Base-by-base conservation (phyloP, 495 filamentous ascomycete species). In the Cercophora samala region DNA sequence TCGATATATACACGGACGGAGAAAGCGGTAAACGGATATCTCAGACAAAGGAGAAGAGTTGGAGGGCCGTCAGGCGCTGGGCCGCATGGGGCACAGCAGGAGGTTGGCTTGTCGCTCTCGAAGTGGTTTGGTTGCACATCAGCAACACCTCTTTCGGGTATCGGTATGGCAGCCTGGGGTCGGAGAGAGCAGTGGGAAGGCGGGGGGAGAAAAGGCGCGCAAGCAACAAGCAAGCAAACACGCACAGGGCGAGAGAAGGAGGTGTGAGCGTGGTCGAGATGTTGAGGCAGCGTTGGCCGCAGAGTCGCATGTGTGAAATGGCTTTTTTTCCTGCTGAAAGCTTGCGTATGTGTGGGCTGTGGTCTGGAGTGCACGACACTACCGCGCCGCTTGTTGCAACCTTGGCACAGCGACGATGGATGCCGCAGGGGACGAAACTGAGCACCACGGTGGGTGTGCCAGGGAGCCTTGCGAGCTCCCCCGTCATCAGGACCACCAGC, bases 51-150 rank as follows among this genome's bases (percentile, higher is more conserved):
- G 63, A 70, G 64, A 67, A 64, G 62, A 65, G 60, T 64, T 52
- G 67, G 24, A 62, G 51, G 23, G 21, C 11, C 23, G 51, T 73
- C 66, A 72, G 42, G 65, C 58, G 59, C 69, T 69, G 67, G 67
- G 70, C 70, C 69, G 42, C 73, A 75, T 74, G 68, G 37, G 37
- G 73, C 70, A 69, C 68, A 69, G 68, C 65, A 63, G 24, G 51
- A 15, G 52, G 70, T 71, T 72, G 67, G 69, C 64, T 64, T 67
- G 64, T 66, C 55, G 60, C 53, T 64, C 42, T 23, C 54, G 37
- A 46, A 17, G 37, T 2, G 25, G 62, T 60, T 62, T 61, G 54
- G 64, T 55, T 64, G 64, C 61, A 64, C 64, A 66, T 64, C 37
- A 46, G 37, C 37, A 58, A 61, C 26, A 26, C 61, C 64, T 22